Percentiles rank a stretch among this genome's conserved stretches.
Evolutionary conservation across 2,329 filamentous ascomycete species (phyloP).

Genomic region (Paecilomyces dactylethromorphus): DNA sequence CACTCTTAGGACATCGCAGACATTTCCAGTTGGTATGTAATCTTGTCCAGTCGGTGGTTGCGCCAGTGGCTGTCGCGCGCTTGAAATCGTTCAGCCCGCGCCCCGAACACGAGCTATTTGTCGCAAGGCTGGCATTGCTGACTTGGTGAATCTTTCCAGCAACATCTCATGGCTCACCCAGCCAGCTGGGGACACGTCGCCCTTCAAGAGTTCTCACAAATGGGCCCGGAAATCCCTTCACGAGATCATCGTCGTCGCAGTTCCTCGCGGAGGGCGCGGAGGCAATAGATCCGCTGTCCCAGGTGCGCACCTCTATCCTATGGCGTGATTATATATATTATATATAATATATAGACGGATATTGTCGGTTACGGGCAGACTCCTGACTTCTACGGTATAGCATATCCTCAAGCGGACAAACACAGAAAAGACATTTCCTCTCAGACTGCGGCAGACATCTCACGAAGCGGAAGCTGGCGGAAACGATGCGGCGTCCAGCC

Average conservation of each 20-base stretch:
- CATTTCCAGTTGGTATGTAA: slow-evolving; percentile 21
- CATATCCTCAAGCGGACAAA: slow-evolving; percentile 63
- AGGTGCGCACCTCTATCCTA: slow-evolving; percentile 42
- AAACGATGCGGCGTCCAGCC: slow-evolving; percentile 20
- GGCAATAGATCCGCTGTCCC: slow-evolving; percentile 61
- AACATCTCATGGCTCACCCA: neutral
- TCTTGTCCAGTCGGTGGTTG: neutral
- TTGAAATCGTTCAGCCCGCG: slow-evolving; percentile 2
- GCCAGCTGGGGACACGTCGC: neutral
- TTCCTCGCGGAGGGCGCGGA: slow-evolving; percentile 26
- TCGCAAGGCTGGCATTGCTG: neutral
- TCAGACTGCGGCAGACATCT: slow-evolving; percentile 33
- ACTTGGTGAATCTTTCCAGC: neutral
- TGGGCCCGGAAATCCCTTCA: slow-evolving; percentile 9
- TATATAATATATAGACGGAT: slow-evolving; percentile 7
- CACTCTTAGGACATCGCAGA: slow-evolving; percentile 13
- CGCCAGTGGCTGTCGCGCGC: neutral
- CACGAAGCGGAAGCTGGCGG: slow-evolving; percentile 35
- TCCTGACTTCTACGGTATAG: slow-evolving; percentile 25
- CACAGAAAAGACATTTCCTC: slow-evolving; percentile 52
- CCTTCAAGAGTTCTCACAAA: neutral
- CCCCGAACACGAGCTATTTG: neutral
- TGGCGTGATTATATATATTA: neutral
- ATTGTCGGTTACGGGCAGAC: slow-evolving; percentile 1
- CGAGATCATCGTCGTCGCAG: slow-evolving; percentile 17